phyloP scores from a whole-genome alignment of 345 rosid genomes.

The Eucalyptus marginata region DNA sequence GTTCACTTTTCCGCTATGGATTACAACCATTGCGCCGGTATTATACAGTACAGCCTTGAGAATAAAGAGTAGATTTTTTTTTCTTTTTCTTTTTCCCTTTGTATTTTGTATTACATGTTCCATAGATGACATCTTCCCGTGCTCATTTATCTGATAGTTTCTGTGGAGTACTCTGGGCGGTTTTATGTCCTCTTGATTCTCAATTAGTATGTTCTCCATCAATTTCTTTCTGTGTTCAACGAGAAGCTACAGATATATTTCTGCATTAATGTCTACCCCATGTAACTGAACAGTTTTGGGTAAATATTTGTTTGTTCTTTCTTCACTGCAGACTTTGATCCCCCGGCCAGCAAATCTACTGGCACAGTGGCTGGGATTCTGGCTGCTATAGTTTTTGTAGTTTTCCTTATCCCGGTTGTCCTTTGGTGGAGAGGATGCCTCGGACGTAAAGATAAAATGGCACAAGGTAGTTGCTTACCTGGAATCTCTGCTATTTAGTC shows the following conservation, averaged over 20 bases:
- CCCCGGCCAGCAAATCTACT: neutral
- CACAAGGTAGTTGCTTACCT: neutral
- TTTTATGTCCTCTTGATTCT: too few relatives aligned
- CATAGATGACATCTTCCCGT: neutral
- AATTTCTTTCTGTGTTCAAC: too few relatives aligned
- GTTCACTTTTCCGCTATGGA: neutral
- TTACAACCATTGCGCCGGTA: neutral
- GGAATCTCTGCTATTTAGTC: neutral
- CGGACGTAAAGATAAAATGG: neutral
- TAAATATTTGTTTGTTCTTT: neutral
- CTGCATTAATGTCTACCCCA: neutral
- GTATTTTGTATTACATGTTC: neutral
- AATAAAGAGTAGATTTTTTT: neutral
- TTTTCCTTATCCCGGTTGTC: neutral
- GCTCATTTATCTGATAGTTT: neutral
- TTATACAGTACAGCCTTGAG: neutral
- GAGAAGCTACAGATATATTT: too few relatives aligned
- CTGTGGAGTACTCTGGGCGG: too few relatives aligned
- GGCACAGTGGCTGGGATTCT: neutral
- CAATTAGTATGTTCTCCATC: too few relatives aligned
- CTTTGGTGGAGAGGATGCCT: conserved; percentile 2
- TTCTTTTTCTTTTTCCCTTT: neutral
- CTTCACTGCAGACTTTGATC: neutral
- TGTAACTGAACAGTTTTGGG: neutral
- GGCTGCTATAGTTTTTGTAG: neutral